Evolutionary conservation across 345 rosid genomes (phyloP), one percentile per base, ranked within the genome.

Genomic region (Aquilaria malaccensis): DNA sequence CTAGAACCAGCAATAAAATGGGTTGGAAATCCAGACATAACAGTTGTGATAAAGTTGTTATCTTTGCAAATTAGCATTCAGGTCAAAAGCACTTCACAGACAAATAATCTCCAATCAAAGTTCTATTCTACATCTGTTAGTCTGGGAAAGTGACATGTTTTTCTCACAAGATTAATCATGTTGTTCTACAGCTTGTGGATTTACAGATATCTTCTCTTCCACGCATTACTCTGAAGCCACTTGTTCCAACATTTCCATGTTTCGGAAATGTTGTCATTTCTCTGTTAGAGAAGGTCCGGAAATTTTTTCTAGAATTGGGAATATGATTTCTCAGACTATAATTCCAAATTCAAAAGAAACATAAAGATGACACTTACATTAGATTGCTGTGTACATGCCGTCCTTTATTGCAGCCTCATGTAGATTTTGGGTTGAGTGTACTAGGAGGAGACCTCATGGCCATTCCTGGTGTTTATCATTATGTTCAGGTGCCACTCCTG

Each of bases 381-480:
- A 47, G 46, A 15, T 5, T 60, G 53, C 45, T 54, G 61, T 54
- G 52, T 60, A 32, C 15, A 12, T 10, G 45, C 30, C 56, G 2
- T 64, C 32, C 68, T 9, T 64, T 22, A 22, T 30, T 74, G 70
- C 83, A 88, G 96, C 96, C 96, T 11, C 82, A 81, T 52, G 82
- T 85, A 50, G 96, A 85, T 66, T 88, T 88, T 62, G 96, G 96
- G 73, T 59, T 85, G 61, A 78, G 74, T 70, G 67, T 88, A 61
- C 80, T 81, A 30, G 96, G 96, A 67, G 96, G 89, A 45, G 96
- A 88, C 77, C 53, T 88, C 64, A 88, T 88, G 92, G 81, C 96
- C 43, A 83, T 88, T 67, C 91, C 91, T 1, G 91, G 89, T 59
- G 80, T 88, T 65, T 85, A 85, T 79, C 84, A 75, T 54, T 76